Percentiles rank a stretch among this genome's conserved stretches.
These are phyloP conservation scores for Cystofilobasidium bisporidii DNA, from an alignment of 768 basidiomycete genomes.

Conservation along the genomic window DNA sequence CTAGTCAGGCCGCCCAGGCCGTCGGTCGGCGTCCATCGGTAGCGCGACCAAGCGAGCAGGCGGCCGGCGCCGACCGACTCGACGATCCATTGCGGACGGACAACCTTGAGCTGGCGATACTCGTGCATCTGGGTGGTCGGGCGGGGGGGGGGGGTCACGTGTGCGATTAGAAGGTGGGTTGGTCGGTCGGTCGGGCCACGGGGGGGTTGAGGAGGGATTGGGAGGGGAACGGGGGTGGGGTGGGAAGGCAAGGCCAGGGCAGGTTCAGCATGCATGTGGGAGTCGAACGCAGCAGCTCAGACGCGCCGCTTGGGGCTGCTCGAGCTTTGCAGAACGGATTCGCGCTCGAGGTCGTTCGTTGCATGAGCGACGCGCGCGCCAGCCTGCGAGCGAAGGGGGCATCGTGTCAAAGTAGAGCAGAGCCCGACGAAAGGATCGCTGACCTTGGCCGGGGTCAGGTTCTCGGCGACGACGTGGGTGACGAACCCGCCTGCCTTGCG, in stretches of 20 bases:
- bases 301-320: no score
- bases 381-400: neutral
- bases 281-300: no score
- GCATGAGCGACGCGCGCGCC: constrained; percentile 44
- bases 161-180: no score
- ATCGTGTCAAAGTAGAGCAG: neutral
- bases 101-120: constrained; percentile 84
- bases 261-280: no score
- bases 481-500: constrained; percentile 63
- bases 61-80: constrained; percentile 60
- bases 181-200: no score
- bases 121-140: constrained; percentile 78
- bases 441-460: constrained; percentile 78
- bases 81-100: constrained; percentile 75
- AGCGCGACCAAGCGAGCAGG: constrained; percentile 9
- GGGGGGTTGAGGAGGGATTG: no score
- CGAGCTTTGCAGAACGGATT: no score
- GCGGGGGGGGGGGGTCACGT: constrained; percentile 82
- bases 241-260: no score
- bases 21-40: constrained; percentile 14
- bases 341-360: no score
- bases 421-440: neutral
- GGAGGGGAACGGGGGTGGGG: no score
- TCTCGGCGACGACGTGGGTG: constrained; percentile 84
- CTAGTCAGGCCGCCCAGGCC: neutral